Evolutionary conservation across 495 filamentous ascomycete genomes (phyloP), one percentile per base, ranked within the genome.

Genomic region (Aspergillus nanangensis): DNA sequence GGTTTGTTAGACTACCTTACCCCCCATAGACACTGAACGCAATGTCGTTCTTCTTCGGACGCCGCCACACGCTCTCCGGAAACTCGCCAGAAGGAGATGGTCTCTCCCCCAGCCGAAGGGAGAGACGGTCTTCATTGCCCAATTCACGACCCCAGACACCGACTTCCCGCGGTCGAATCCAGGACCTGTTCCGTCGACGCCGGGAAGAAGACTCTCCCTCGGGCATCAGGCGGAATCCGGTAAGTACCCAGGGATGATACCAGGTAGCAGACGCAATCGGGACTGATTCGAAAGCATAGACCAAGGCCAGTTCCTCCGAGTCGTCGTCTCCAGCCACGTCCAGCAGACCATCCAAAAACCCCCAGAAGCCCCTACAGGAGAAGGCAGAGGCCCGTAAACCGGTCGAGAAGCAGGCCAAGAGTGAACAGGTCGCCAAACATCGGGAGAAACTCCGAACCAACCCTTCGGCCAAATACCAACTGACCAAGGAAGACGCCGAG

Each of bases 401-500:
- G 4, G 1, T 19, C 19, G 41, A 44, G 29, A 3, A 36, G 3
- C 11, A n/a, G 15, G 20, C 13, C 15, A 10, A 23, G 4, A n/a
- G 17, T 20, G 38, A 38, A 2, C 34, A 31, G 9, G 18, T 11
- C 1, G 34, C 7, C n/a, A 36, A 47, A 18, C 15, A 17, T 15
- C 32, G 22, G 10, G 8, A n/a, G 14, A 34, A 35, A 27, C 14
- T 1, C 38, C 15, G 3, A 14, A 33, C 9, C 14, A 23, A 9
- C 15, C 18, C 13, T 9, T 37, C 45, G 1, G 17, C 35, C 4
- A 25, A 38, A 18, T 40, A 44, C 39, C 37, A 52, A n/a, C 65
- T 87, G 36, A 78, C 71, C 22, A 75, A 76, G 20, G 66, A 72
- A 18, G 83, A 88, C 38, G 60, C 87, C 46, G 82, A 84, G 58